Percentiles rank a stretch among this genome's conserved stretches.
These are phyloP conservation scores for Silybum marianum DNA, from an alignment of 129 eudicot genomes.

Conservation along the genomic window DNA sequence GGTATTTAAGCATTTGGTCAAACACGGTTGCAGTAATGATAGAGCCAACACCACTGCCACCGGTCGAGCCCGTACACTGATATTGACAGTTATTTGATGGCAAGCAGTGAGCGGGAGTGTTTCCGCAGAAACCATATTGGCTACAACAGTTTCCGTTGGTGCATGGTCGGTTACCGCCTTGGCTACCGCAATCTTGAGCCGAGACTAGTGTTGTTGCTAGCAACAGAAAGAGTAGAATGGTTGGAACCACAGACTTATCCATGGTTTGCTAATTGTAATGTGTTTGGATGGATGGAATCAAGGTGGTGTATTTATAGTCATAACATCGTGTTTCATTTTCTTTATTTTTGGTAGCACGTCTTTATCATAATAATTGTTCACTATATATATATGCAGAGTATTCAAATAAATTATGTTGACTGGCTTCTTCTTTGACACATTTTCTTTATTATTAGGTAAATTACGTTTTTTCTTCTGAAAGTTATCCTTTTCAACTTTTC, in stretches of 20 bases:
- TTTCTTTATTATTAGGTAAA: no score
- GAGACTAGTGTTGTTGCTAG: background rate
- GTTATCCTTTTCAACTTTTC: no score
- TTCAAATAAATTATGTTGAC: no score
- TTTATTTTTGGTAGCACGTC: no score
- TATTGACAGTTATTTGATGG: conserved; percentile 31
- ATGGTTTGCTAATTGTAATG: background rate
- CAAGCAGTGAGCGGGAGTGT: conserved; percentile 27
- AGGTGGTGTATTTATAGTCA: no score
- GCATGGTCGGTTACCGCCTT: conserved; percentile 36
- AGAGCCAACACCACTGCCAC: conserved; percentile 13
- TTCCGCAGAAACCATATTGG: conserved; percentile 45
- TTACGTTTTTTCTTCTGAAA: no score
- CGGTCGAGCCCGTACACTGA: conserved; percentile 24
- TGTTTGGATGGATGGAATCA: no score
- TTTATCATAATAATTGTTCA: no score
- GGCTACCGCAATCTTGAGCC: conserved; percentile 41
- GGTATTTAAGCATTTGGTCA: conserved; percentile 38
- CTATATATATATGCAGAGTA: no score
- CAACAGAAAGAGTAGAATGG: background rate
- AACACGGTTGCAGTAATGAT: conserved; percentile 23
- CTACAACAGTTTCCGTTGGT: conserved; percentile 45
- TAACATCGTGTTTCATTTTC: no score
- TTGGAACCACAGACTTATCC: background rate
- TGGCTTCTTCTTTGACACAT: no score